Base-by-base conservation (phyloP, 2,329 filamentous ascomycete genomes). In the Hypoxylon rubiginosum region DNA sequence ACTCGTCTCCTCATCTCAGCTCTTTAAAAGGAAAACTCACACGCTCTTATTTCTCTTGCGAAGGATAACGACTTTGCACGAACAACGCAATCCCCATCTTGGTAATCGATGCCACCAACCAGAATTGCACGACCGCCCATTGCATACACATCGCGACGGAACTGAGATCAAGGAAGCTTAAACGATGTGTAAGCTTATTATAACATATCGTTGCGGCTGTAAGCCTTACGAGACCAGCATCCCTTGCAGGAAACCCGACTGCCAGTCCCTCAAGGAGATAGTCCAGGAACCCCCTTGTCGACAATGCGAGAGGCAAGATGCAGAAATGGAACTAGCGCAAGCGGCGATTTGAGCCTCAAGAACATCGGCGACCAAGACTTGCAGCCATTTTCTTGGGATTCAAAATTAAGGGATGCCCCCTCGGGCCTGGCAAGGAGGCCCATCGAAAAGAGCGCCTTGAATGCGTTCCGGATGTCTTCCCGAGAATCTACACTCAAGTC, bases 141-240 rank as follows among this genome's bases (percentile, higher is more conserved):
- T 36, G 10, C 41, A 24, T 11, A 24, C 43, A 11, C 21, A 48
- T 15, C 19, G 32, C 19, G 26, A 59, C n/a, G 4, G 24, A n/a
- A 13, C 21, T 7, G 8, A n/a, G 10, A 17, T 15, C 13, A 15
- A 45, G 54, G 24, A 10, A 57, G 26, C 43, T 15, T 21, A 55
- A 34, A 32, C 19, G 5, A 69, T 69, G 67, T 69, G 64, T 57
- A 67, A 58, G 9, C 15, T 64, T 9, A 59, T 69, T 10, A 65
- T 69, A 26, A 64, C 53, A 26, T 69, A 67, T n/a, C 46, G 54
- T n/a, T 69, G 67, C 34, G 64, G 64, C 51, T 67, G 67, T 43
- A 67, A 65, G 64, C 51, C 64, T 5, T 69, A 69, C 52, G 61
- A 69, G 24, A 58, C 24, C 48, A 21, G n/a, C 6, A 2, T 62